Evolutionary conservation across 495 filamentous ascomycete genomes (phyloP), one percentile per base, ranked within the genome.

Genomic region (Lasiosphaeriaceae sp.): DNA sequence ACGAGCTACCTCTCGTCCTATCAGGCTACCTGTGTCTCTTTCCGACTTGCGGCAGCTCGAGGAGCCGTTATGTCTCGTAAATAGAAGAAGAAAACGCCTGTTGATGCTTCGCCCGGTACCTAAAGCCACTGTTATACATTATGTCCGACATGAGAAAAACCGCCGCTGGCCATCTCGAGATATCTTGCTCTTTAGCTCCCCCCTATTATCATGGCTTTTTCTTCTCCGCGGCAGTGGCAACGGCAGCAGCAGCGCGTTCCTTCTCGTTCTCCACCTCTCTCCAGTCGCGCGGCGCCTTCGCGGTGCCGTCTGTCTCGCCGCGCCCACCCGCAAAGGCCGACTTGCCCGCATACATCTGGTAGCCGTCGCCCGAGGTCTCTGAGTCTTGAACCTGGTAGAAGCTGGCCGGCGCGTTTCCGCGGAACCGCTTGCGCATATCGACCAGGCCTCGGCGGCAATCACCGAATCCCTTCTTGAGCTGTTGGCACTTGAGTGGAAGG

Each of bases 381-480:
- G 76, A 78, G 47, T 88, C 79, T 63, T 92, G 85, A 58, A 84
- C 76, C 47, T 76, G 74, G 39, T 65, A 61, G 24, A 88, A 80
- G 23, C 83, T 79, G 59, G 96, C 80, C 45, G 94, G 92, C 61
- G 89, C 81, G 74, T 98, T 97, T n/a, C 94, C 95, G 44, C 95
- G 83, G 76, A 98, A 97, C 21, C 95, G 87, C 74, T 98, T 98
- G 67, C 95, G 88, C 95, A 98, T 98, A 74, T 98, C 94, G 66
- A 97, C 83, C 85, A 95, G 84, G 50, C 95, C 94, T 54, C 92
- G 88, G 66, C 96, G 95, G 84, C 94, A 98, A 68, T 97, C 87
- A 68, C 87, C 86, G 66, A 94, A 96, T 26, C 90, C 92, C 69
- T 88, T 90, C 71, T 90, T 88, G 54, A 98, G 80, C 70, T 96